Base-by-base conservation (phyloP, 2,329 filamentous ascomycete species). In the Cercospora nicotianae region DNA sequence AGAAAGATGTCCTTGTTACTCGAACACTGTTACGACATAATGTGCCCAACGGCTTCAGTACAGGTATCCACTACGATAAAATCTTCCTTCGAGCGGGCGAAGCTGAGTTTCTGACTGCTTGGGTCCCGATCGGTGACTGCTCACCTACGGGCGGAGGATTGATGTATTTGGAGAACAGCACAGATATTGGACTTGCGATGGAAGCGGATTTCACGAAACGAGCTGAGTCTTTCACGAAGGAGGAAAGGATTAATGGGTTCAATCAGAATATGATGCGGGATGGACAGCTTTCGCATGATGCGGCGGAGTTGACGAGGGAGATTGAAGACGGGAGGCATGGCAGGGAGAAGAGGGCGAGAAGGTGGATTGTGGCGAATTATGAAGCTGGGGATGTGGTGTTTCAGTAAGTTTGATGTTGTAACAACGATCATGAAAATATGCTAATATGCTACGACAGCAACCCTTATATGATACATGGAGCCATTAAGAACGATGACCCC, bases 371-470 rank as follows among this genome's bases (percentile, higher is more conserved):
- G 75, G 85, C 77, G 70, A 83, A 76, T 70, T 88, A 87, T 70
- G 80, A 89, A 73, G 79, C 87, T 68, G 80, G 87, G 23, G 77
- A 88, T 74, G 80, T 85, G 6, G 83, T 79, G 2, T 81, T 85
- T 60, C 83, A 84, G 59, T 61, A 61, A 45, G 59, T 18, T 3
- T n/a, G 31, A 6, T 13, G n/a, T 1, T 33, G 0, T 1, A 1
- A 20, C 16, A 33, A 6, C 26, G 9, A 9, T 20, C 28, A 2
- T 10, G 10, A 1, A 16, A 20, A 12, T 20, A 18, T 48, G 18
- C 59, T 61, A 23, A 61, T 23, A 28, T 31, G 18, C 33, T 8
- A 39, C 10, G n/a, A 30, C 36, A 61, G 59, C 72, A 78, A 81
- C 66, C 78, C 81, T 9, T 81, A 79, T 69, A 77, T 78, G 68